Evolutionary conservation across 1,284 basidiomycete genomes (phyloP), one percentile per base, ranked within the genome.

Genomic region (Cryptococcus deneoformans): DNA sequence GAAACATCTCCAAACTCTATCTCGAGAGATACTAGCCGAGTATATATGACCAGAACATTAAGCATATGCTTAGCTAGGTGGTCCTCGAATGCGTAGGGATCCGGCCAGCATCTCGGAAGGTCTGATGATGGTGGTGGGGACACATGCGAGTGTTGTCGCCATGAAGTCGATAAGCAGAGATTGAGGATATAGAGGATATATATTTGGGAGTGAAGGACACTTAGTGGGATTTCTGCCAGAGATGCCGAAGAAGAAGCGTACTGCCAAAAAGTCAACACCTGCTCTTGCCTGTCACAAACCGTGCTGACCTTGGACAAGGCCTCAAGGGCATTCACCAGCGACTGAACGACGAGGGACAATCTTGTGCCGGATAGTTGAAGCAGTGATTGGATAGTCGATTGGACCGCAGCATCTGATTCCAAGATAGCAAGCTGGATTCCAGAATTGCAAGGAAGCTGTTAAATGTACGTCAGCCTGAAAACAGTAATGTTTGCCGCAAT

Each of bases 101-200:
- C 91, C 8, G 82, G 77, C 80, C 84, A 85, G 20, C 80, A 76
- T 20, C 73, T 73, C 1, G 67, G 68, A 16, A 76, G 59, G 20
- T 71, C 66, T 20, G 57, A 58, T 8, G 54, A 52, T 34, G 54
- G 55, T 9, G 59, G 62, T n/a, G 58, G 50, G 40, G 58, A 46
- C 2, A 34, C 16, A 6, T 59, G 46, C 8, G 66, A 61, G 54
- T 71, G 69, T 51, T 69, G 60, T 43, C 80, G 66, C 88, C 89
- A 92, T 48, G 89, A 87, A 24, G 88, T 86, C 10, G 89, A 85
- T 81, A 96, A 60, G 84, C 85, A 70, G 83, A 82, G 39, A 8
- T 87, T 84, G 16, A 97, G 79, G 44, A 95, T 85, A 77, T 95
- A 92, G 64, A 96, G 82, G 36, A 96, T 78, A 68, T 92, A 92